These are phyloP conservation scores for Syncephalastrum contaminatum DNA, from an alignment of 371 early-diverging fungal genomes.

Conservation along the genomic window DNA sequence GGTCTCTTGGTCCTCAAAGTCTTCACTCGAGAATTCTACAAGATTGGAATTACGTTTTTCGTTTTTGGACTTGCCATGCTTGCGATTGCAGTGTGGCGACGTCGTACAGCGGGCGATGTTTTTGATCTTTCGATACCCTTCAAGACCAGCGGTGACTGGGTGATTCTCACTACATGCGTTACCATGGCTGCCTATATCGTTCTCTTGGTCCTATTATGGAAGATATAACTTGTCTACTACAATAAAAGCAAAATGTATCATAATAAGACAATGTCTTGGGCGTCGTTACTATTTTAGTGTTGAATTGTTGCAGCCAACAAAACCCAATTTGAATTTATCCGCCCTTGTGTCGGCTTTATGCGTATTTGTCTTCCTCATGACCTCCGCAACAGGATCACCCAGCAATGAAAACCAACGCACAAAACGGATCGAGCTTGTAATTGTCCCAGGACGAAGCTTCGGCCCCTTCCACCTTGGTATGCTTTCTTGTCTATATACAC, in stretches of 20 bases:
- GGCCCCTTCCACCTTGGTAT: slow-evolving; percentile 61
- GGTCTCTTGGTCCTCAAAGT: slow-evolving; percentile 68
- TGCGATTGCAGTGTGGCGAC: slow-evolving; percentile 60
- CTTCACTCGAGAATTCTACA: slow-evolving; percentile 69
- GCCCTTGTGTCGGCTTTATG: no score
- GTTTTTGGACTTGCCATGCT: slow-evolving; percentile 68
- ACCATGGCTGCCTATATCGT: slow-evolving; percentile 50
- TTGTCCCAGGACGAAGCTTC: slow-evolving; percentile 54
- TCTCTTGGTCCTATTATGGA: slow-evolving; percentile 44
- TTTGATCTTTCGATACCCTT: slow-evolving; percentile 46
- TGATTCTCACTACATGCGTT: slow-evolving; percentile 49
- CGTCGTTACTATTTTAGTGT: slow-evolving; percentile 6
- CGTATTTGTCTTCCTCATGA: slow-evolving; percentile 6
- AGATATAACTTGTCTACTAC: slow-evolving; percentile 9
- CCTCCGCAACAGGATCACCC: slow-evolving; percentile 16
- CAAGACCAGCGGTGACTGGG: slow-evolving; percentile 52
- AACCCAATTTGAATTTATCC: no score
- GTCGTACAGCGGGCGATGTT: slow-evolving; percentile 49
- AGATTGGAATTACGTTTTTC: slow-evolving; percentile 73
- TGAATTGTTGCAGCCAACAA: no score
- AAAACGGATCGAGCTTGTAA: slow-evolving; percentile 53
- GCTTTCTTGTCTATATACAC: not conserved
- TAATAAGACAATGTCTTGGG: no score
- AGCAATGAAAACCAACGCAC: slow-evolving; percentile 19
- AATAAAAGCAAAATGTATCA: not conserved